Evolutionary conservation across 306 rosid species (phyloP), one percentile per base, ranked within the genome.

Genomic region (Vicia sativa): DNA sequence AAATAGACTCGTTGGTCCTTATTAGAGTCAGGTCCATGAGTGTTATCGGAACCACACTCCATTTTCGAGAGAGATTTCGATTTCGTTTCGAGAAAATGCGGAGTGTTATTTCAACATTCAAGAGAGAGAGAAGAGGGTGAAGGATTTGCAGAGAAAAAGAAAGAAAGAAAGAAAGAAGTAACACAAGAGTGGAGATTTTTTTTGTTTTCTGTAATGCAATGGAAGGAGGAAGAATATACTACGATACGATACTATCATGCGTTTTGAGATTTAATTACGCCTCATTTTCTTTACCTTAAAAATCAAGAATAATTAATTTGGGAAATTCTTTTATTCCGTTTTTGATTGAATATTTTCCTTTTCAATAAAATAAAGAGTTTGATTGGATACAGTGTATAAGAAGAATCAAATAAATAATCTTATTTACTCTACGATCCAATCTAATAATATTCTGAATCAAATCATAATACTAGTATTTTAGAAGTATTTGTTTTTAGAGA

Each of bases 1-100:
- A 88, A 88, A 89, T 90, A 93, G 83, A 90, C 84, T 81, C 89
- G 86, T 59, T 88, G 95, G 76, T 85, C 84, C 67, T 77, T 77
- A 58, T 79, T 79, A 5, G 86, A 80, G 75, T 82, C 77, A 62
- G 78, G 80, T 18, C 14, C 74, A 68, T 67, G 84, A 68, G 82
- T 70, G 75, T 81, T 82, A 72, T 82, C 93, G 55, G 93, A 73
- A 52, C 71, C 58, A 68, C 37, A 65, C 55, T 67, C 90, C 93
- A 87, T 87, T 13, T 68, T 11, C 50, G 65, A 65, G 69, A 62
- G 45, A 29, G 74, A 65, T 39, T 82, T 29, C 74, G 81, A 71
- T 70, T 56, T 62, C 9, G 78, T 23, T 52, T 53, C 18, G 46
- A 70, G 41, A 74, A 65, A 66, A 71, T 71, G 87, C 65, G 87